Evolutionary conservation across 2,329 filamentous ascomycete species (phyloP).

Genomic region (Alternaria consortialis): DNA sequence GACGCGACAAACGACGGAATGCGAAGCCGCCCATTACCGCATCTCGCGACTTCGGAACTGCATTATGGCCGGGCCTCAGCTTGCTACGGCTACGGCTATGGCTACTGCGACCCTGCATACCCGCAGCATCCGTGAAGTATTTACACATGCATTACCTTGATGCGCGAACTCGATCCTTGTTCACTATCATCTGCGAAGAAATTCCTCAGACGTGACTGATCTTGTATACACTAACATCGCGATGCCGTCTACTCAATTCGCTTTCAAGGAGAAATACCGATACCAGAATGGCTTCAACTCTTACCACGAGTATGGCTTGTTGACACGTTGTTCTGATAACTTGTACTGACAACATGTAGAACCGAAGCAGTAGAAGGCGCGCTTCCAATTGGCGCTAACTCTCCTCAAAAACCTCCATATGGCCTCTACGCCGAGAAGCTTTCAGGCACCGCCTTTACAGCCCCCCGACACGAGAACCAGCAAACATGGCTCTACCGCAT

Average conservation of each 20-base stretch:
- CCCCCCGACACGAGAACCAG: slow-evolving; percentile 65
- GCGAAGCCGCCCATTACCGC: slow-evolving; percentile 45
- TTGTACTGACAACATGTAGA: slow-evolving; percentile 55
- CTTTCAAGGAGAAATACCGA: slow-evolving; percentile 71
- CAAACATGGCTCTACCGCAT: slow-evolving; percentile 68
- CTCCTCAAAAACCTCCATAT: slow-evolving; percentile 79
- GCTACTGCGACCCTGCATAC: slow-evolving; percentile 37
- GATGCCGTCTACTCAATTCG: slow-evolving; percentile 73
- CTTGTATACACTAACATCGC: slow-evolving; percentile 34
- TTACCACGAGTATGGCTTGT: slow-evolving; percentile 73
- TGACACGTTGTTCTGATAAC: background rate
- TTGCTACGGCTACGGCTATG: background rate
- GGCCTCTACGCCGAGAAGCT: slow-evolving; percentile 82
- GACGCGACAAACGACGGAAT: slow-evolving; percentile 29
- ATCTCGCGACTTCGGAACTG: slow-evolving; percentile 29
- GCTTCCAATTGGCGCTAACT: slow-evolving; percentile 79
- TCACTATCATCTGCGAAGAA: slow-evolving; percentile 36
- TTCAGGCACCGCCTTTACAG: slow-evolving; percentile 68
- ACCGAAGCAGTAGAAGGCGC: slow-evolving; percentile 79
- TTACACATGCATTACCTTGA: slow-evolving; percentile 3
- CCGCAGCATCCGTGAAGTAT: slow-evolving; percentile 31
- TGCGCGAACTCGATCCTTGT: slow-evolving; percentile 27
- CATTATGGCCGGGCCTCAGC: slow-evolving; percentile 26
- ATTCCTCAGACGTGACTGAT: slow-evolving; percentile 40
- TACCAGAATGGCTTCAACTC: slow-evolving; percentile 82